Conservation (phyloP, 345 rosid genomes). For the Eucalyptus erythrocorys region DNA sequence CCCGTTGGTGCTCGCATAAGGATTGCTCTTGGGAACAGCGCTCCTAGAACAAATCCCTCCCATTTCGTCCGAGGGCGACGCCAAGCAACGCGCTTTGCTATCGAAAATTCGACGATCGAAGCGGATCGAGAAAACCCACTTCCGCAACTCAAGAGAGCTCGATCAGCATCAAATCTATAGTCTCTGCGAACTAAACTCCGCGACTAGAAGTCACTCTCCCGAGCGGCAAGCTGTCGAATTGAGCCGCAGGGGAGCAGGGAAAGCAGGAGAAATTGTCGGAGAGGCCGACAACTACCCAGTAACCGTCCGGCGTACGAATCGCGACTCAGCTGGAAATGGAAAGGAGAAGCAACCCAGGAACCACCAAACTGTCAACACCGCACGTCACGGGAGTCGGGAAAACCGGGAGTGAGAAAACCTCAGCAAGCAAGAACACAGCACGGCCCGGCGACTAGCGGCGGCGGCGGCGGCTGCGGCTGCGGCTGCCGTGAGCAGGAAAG, state of each 20-base stretch:
- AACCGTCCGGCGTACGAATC: not conserved
- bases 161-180: not conserved
- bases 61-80: slow-evolving; percentile 3
- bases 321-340: not conserved
- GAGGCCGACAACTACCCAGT: not conserved
- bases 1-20: slow-evolving; percentile 17
- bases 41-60: slow-evolving; percentile 41
- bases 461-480: not conserved
- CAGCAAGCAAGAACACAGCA: not conserved
- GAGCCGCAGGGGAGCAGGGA: not conserved
- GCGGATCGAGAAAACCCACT: not conserved
- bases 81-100: not conserved
- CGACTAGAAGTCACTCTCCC: not conserved
- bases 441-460: not conserved
- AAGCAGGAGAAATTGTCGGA: not conserved
- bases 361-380: not conserved
- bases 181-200: not conserved
- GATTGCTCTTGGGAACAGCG: slow-evolving; percentile 2
- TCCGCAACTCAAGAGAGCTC: not conserved
- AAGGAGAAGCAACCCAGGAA: not conserved
- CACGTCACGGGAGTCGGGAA: not conserved
- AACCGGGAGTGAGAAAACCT: not conserved
- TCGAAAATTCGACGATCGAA: not conserved
- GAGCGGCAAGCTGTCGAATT: not conserved
- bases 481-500: not conserved